A percentile compares a stretch with the other conserved stretches of the same genome.
phyloP scores from a whole-genome alignment of 2,329 filamentous ascomycete species.

The Pyricularia grisea region DNA sequence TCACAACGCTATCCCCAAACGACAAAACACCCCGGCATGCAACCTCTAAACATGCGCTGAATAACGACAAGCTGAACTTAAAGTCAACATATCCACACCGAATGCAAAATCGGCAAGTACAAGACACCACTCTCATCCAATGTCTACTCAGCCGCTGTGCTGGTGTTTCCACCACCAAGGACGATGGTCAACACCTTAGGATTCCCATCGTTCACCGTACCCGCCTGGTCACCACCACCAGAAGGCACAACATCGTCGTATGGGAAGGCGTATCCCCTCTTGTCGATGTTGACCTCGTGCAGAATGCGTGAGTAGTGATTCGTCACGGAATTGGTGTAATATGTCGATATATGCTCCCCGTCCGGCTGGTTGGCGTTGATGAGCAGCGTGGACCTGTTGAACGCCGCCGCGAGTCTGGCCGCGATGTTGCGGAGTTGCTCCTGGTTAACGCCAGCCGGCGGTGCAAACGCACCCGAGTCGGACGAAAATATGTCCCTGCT shows the following conservation, averaged over 20 bases:
- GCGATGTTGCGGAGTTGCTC: conserved; percentile 34
- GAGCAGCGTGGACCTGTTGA: conserved; percentile 65
- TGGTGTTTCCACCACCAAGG: conserved; percentile 33
- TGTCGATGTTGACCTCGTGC: conserved; percentile 49
- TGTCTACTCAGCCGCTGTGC: neutral
- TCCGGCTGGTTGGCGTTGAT: conserved; percentile 40
- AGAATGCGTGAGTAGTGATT: conserved; percentile 61
- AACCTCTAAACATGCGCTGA: neutral
- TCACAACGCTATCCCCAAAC: neutral
- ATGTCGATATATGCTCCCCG: conserved; percentile 34
- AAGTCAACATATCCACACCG: neutral
- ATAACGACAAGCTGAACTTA: neutral
- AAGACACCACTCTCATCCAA: neutral
- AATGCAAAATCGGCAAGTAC: neutral
- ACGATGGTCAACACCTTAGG: conserved; percentile 47
- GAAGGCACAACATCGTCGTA: conserved; percentile 58
- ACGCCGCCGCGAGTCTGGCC: conserved; percentile 64
- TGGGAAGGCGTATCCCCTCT: conserved; percentile 59
- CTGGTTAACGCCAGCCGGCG: neutral
- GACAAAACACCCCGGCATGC: neutral
- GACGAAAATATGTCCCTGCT: conserved; percentile 42
- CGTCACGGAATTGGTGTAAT: conserved; percentile 45
- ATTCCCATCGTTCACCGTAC: conserved; percentile 47
- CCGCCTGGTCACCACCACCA: conserved; percentile 49
- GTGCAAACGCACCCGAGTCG: conserved; percentile 47